Evolutionary conservation across 805 yeast genomes (phyloP), one percentile per base, ranked within the genome.

Genomic region (Ogataea salicorniae): DNA sequence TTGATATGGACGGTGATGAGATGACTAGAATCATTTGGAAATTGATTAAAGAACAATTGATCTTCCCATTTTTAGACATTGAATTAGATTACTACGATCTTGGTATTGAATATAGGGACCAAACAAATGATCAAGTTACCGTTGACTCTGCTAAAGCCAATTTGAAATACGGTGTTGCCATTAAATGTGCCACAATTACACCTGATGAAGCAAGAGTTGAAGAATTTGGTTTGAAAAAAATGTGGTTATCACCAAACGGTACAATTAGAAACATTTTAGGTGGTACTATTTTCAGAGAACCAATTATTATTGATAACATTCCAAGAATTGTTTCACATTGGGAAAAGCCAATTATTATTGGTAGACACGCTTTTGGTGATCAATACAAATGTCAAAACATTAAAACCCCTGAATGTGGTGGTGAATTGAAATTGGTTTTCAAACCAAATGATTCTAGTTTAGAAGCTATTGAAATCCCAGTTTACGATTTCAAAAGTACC

Each of bases 221-320:
- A 68, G 98, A 92, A 70, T 92, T 89, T 70, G 73, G 78, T 47
- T 77, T 92, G 68, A 90, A 92, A 74, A 86, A 90, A 69, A 92
- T 92, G 98, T 92, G 97, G 97, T 77, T 85, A 50, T 88, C 96
- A 15, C 98, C 98, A 54, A 92, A 92, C 70, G 98, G 98, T 51
- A 92, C 98, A 43, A 87, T 92, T 67, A 84, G 98, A 72, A 92
- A 92, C 74, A 84, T 92, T 52, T 74, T 92, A 51, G 97, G 97
- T 43, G 98, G 98, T 50, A 92, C 97, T 29, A 96, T 92, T 41
- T 92, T 92, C 78, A 81, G 98, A 63, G 98, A 91, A 72, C 96
- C 97, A 52, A 92, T 92, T 66, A 88, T 92, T 46, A 88, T 92
- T 60, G 42, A 35, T 8, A 80, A 43, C 18, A 85, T 92, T 60